Evolutionary conservation across 768 basidiomycete species (phyloP).

Genomic region (Tricholoma matsutake): DNA sequence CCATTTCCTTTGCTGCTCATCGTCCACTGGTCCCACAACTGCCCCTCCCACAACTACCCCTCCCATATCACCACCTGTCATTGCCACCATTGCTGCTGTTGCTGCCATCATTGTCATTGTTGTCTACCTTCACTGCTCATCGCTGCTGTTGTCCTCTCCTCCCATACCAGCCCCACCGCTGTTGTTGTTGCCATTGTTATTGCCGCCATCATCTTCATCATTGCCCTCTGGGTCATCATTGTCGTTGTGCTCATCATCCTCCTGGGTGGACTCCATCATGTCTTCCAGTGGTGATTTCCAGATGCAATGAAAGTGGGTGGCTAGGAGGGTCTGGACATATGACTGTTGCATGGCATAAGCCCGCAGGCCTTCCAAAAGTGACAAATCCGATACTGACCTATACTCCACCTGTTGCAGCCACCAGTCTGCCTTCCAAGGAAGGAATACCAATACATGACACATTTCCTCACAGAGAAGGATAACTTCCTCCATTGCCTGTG

Average conservation of each 20-base stretch:
- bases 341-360: too few relatives aligned
- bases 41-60: neutral
- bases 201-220: neutral
- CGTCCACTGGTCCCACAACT: neutral
- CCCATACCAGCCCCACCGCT: neutral
- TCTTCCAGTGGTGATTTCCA: neutral
- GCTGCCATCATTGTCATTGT: neutral
- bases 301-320: neutral
- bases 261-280: neutral
- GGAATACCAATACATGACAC: neutral
- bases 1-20: neutral
- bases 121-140: neutral
- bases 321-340: neutral
- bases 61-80: too few relatives aligned
- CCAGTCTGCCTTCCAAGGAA: too few relatives aligned
- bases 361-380: too few relatives aligned
- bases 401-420: too few relatives aligned
- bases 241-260: neutral
- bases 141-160: too few relatives aligned
- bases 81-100: neutral
- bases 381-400: too few relatives aligned
- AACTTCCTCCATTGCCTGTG: slow-evolving; percentile 20
- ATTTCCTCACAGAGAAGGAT: slow-evolving; percentile 2
- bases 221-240: too few relatives aligned
- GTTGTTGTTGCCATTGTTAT: neutral